Conservation (phyloP, 116 monocot species). For the Trichopus zeylanicus region DNA sequence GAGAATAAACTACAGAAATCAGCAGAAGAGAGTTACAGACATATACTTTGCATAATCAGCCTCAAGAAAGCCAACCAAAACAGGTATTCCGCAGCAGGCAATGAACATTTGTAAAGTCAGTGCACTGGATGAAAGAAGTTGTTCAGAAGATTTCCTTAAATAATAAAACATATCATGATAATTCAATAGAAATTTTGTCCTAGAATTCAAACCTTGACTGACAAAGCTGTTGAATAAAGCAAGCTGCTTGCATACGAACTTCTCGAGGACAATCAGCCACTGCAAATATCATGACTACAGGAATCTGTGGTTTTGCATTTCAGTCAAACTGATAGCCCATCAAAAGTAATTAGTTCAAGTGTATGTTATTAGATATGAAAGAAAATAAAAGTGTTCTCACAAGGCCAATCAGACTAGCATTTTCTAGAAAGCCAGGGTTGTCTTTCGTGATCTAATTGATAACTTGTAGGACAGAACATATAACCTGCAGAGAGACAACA, state of each 20-base stretch:
- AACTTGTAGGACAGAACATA: slow-evolving; percentile 79
- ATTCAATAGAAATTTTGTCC: background rate
- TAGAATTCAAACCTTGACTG: slow-evolving; percentile 74
- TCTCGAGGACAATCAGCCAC: slow-evolving; percentile 72
- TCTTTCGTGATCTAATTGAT: slow-evolving; percentile 82
- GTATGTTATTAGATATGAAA: background rate
- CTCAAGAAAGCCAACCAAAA: slow-evolving; percentile 87
- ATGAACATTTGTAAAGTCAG: slow-evolving; percentile 97
- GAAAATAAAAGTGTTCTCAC: slow-evolving; percentile 33
- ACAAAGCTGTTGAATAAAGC: slow-evolving; percentile 90
- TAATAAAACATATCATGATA: background rate
- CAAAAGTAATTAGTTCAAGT: background rate
- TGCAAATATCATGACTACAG: slow-evolving; percentile 81
- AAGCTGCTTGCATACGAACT: slow-evolving; percentile 94
- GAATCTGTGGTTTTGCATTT: slow-evolving; percentile 48
- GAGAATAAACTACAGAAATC: background rate
- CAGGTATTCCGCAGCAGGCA: slow-evolving; percentile 91
- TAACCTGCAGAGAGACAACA: slow-evolving; percentile 46
- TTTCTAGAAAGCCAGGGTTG: slow-evolving; percentile 74
- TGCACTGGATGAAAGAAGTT: slow-evolving; percentile 27
- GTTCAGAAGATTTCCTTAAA: background rate
- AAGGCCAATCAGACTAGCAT: slow-evolving; percentile 95
- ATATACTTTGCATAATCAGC: slow-evolving; percentile 98
- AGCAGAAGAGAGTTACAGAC: slow-evolving; percentile 20
- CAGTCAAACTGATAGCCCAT: background rate